These are phyloP conservation scores for Mortierella antarctica DNA, from an alignment of 192 early-diverging fungal genomes.

Conservation along the genomic window DNA sequence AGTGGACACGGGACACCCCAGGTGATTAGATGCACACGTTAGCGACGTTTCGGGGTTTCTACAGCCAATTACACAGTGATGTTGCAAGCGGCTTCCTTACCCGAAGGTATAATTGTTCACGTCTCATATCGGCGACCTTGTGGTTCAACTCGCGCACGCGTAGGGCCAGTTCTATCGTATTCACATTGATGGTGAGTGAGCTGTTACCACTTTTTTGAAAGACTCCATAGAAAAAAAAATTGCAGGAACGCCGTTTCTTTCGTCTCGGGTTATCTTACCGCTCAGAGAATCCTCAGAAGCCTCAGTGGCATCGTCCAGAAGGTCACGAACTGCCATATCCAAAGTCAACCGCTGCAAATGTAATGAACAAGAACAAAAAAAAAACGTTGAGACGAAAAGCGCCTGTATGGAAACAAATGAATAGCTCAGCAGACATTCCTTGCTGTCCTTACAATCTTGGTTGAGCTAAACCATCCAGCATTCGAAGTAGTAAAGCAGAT, in stretches of 20 bases:
- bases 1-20: conserved; percentile 10
- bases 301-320: conserved; percentile 39
- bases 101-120: conserved; percentile 92
- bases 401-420: conserved; percentile 23
- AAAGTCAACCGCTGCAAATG: conserved; percentile 55
- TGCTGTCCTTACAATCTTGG: conserved; percentile 62
- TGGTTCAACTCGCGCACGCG: conserved; percentile 82
- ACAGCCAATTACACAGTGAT: conserved; percentile 1
- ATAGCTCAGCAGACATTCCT: conserved; percentile 11
- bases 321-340: conserved; percentile 60
- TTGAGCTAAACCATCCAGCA: conserved; percentile 75
- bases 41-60: background rate
- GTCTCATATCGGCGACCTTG: conserved; percentile 81
- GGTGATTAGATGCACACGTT: background rate
- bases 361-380: conserved; percentile 5
- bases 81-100: conserved; percentile 55
- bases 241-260: background rate
- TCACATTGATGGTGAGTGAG: background rate
- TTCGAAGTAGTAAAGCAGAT: conserved; percentile 84
- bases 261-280: conserved; percentile 24
- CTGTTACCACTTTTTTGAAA: background rate
- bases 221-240: background rate
- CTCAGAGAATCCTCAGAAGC: conserved; percentile 49
- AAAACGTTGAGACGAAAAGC: background rate
- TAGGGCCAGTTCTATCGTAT: conserved; percentile 67